Evolutionary conservation across 2,329 filamentous ascomycete species (phyloP).

Genomic region (Ophioceras dolichostomum): DNA sequence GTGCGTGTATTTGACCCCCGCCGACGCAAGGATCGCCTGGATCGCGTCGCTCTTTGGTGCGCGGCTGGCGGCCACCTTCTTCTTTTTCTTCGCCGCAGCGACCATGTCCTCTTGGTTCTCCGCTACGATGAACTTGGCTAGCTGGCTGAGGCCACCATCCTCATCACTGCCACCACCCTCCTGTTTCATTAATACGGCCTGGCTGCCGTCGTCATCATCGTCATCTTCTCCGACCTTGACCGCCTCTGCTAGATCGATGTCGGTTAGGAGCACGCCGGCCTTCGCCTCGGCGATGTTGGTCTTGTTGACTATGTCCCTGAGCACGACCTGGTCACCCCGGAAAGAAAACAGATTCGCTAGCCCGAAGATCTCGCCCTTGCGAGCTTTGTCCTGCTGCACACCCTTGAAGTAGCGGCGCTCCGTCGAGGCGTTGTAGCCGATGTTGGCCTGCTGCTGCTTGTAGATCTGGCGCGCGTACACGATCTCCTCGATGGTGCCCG

Average conservation of each 20-base stretch:
- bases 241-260: constrained; percentile 57
- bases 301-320: constrained; percentile 96
- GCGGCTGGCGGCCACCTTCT: constrained; percentile 7
- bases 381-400: constrained; percentile 69
- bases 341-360: constrained; percentile 78
- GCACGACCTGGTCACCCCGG: constrained; percentile 63
- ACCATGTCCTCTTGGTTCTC: constrained; percentile 19
- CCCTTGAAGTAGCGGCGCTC: constrained; percentile 94
- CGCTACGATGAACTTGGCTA: constrained; percentile 43
- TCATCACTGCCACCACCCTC: constrained; percentile 22
- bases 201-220: constrained; percentile 19
- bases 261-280: constrained; percentile 69
- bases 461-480: constrained; percentile 96
- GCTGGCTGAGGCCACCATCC: constrained; percentile 53
- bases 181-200: constrained; percentile 28
- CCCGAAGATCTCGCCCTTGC: constrained; percentile 92
- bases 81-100: constrained; percentile 14
- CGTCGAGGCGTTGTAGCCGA: constrained; percentile 84
- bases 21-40: constrained; percentile 76
- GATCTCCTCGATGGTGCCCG: constrained; percentile 92
- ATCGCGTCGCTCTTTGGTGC: constrained; percentile 54
- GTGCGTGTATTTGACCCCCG: constrained; percentile 90
- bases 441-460: constrained; percentile 98
- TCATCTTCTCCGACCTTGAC: constrained; percentile 44
- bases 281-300: constrained; percentile 93